These are phyloP conservation scores for Cytidiella melzeri DNA, from an alignment of 768 basidiomycete genomes.

Conservation along the genomic window DNA sequence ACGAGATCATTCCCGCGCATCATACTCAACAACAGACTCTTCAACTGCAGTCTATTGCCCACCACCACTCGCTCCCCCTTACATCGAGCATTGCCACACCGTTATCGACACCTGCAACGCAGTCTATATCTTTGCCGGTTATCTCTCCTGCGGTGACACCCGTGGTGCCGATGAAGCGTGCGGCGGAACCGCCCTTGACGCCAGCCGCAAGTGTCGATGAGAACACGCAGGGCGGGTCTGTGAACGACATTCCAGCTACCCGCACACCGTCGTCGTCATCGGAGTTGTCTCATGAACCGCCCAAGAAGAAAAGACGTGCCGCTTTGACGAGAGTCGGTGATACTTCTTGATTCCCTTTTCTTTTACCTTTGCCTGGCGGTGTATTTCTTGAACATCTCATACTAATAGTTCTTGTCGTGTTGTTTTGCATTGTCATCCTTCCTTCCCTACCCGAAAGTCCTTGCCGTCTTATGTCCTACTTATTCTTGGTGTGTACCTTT, in stretches of 20 bases:
- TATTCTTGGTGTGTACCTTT: too few species aligned
- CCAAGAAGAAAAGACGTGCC: slow-evolving; percentile 84
- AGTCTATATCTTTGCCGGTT: slow-evolving; percentile 15
- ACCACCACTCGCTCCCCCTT: slow-evolving; percentile 54
- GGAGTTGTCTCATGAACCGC: slow-evolving; percentile 40
- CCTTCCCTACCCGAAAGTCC: too few species aligned
- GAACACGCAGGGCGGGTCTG: slow-evolving; percentile 3
- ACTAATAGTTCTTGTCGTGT: too few species aligned
- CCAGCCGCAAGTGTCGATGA: slow-evolving; percentile 27
- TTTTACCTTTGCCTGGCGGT: too few species aligned
- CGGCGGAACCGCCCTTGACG: slow-evolving; percentile 29
- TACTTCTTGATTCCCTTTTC: slow-evolving; percentile 11
- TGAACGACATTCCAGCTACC: not conserved
- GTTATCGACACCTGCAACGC: slow-evolving; percentile 23
- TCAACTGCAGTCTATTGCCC: slow-evolving; percentile 87
- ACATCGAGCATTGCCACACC: slow-evolving; percentile 21
- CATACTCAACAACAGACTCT: slow-evolving; percentile 89
- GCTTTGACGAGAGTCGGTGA: slow-evolving; percentile 68
- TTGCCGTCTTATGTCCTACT: too few species aligned
- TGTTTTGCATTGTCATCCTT: too few species aligned
- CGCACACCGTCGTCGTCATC: slow-evolving; percentile 15
- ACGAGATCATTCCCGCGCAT: slow-evolving; percentile 85
- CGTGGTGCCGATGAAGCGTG: slow-evolving; percentile 31
- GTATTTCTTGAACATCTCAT: too few species aligned
- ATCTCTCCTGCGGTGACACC: slow-evolving; percentile 14